Conservation (phyloP, 139 green algal species). For the Haematococcus lacustris region DNA sequence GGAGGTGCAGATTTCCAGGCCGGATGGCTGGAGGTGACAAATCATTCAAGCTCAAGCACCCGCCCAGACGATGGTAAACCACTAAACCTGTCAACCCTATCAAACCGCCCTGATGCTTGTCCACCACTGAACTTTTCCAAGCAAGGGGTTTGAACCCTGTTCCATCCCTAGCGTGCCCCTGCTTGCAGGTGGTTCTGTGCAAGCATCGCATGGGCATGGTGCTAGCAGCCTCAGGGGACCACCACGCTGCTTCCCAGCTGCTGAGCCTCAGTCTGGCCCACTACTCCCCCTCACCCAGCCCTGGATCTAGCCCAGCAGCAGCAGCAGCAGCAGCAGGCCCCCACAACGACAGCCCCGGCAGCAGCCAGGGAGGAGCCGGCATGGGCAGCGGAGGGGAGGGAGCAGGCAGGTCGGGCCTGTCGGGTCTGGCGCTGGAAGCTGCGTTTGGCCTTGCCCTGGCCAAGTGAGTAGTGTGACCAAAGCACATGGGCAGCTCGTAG, state of each 20-base stretch:
- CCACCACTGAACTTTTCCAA: constrained; percentile 14
- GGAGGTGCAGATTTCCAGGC: too few relatives aligned
- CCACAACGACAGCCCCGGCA: too few relatives aligned
- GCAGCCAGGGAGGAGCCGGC: not conserved
- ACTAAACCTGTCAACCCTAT: too few relatives aligned
- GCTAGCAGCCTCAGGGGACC: constrained; percentile 37
- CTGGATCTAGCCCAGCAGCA: too few relatives aligned
- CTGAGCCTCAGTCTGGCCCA: constrained; percentile 22
- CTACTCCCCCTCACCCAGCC: too few relatives aligned
- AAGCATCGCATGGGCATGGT: constrained; percentile 55
- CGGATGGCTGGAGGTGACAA: not conserved
- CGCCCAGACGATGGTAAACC: not conserved
- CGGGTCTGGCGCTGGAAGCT: constrained; percentile 41
- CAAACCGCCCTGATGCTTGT: constrained; percentile 6
- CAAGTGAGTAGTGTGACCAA: too few relatives aligned
- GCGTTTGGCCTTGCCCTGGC: constrained; percentile 39
- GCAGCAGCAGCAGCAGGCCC: too few relatives aligned
- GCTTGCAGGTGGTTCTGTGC: constrained; percentile 37
- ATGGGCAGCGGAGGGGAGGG: not conserved
- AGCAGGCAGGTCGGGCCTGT: not conserved
- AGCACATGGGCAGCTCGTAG: too few relatives aligned
- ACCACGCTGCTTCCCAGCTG: constrained; percentile 34
- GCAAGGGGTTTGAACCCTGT: not conserved
- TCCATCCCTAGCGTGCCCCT: not conserved
- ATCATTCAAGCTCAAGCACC: not conserved